Percentiles rank a stretch among this genome's conserved stretches.
These are phyloP conservation scores for Trichoderma simmonsii DNA, from an alignment of 2,329 filamentous ascomycete genomes.

Conservation along the genomic window DNA sequence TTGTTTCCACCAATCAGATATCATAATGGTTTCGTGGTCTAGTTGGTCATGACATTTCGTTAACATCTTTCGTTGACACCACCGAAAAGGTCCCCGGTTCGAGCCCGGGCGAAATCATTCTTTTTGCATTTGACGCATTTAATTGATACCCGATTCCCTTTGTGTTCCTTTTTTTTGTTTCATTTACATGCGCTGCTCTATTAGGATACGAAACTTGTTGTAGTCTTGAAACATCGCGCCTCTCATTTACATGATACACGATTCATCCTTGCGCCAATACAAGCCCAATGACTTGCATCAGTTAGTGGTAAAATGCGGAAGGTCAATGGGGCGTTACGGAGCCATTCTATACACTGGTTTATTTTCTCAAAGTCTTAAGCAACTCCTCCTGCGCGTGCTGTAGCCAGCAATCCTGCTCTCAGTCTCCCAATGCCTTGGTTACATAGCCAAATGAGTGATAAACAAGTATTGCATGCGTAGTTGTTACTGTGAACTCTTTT, in stretches of 20 bases:
- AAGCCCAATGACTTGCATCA: neutral
- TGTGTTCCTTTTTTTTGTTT: neutral
- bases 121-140: neutral
- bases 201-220: neutral
- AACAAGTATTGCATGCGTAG: neutral
- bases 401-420: neutral
- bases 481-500: neutral
- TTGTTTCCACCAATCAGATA: constrained; percentile 2
- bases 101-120: constrained; percentile 20
- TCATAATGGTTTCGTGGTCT: constrained; percentile 20
- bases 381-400: neutral
- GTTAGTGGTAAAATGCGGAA: neutral
- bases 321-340: neutral
- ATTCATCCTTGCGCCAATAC: neutral
- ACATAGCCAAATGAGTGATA: neutral
- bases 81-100: constrained; percentile 22
- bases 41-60: constrained; percentile 22
- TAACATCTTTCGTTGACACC: constrained; percentile 19
- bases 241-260: neutral
- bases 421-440: neutral
- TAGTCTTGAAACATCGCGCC: neutral
- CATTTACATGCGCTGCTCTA: neutral
- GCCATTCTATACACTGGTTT: neutral
- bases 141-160: neutral
- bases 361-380: neutral